Evolutionary conservation across 1,139 yeast species (phyloP), one percentile per base, ranked within the genome.

Genomic region (Taphrina confusa): DNA sequence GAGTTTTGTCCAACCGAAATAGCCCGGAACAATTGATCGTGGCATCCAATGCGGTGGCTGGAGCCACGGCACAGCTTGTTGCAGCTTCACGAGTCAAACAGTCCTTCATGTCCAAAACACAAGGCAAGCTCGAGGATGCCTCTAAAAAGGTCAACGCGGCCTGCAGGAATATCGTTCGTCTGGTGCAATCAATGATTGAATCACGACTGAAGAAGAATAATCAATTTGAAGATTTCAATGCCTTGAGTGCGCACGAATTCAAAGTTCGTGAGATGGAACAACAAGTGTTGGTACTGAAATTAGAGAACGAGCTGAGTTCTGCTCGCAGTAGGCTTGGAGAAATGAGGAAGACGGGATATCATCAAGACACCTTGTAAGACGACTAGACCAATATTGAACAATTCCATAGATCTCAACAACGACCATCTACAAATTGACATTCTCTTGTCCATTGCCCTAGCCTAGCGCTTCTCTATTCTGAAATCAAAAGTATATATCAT

Each of bases 21-120:
- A 77, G 89, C 0, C 90, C 85, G 63, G 96, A 90, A 70, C 89
- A 89, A 72, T 80, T 89, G 64, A 86, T 89, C 67, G 96, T 89
- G 36, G 94, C 96, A 0, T 87, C 95, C 0, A 88, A 87, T 69
- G 95, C 89, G 71, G 96, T 90, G 22, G 94, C 95, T 0, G 92
- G 96, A 0, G 85, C 96, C 0, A 89, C 96, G 0, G 95, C 95
- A 1, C 97, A 89, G 75, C 78, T 89, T 57, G 96, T 90, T 6
- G 92, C 96, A 4, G 95, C 96, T 0, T 85, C 96, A 0, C 80
- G 96, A 67, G 96, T 88, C 36, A 88, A 88, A 72, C 90, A 95
- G 0, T 80, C 84, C 55, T 82, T 82, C 67, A 82, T 83, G 74
- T 87, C 95, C 4, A 81, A 84, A 70, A 81, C 91, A 2, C 96